Evolutionary conservation across 768 basidiomycete species (phyloP), one percentile per base, ranked within the genome.

Genomic region (Leccinum barrowsii): DNA sequence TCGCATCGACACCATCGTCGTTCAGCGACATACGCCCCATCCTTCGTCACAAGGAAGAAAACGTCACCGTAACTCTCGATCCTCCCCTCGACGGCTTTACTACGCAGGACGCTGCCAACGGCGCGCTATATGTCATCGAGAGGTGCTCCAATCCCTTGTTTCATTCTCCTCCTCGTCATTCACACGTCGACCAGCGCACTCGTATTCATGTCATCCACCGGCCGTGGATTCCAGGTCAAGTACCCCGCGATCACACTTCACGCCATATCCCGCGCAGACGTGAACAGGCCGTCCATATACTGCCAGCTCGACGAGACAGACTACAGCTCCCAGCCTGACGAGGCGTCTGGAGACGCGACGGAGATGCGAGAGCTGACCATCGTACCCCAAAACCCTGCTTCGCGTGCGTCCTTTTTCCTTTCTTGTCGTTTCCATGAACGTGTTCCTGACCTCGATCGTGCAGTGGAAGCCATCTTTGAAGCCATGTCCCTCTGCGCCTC

Each of bases 161-260:
- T 35, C 61, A 40, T 53, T 19, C 56, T 52, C 15, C 58, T 15
- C 12, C 49, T n/a, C 47, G 66, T 55, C 30, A 21, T 48, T 53
- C 37, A 59, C 49, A 26, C 52, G 26, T 26, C 5, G 32, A 59
- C 10, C 65, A 93, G 94, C 62, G 85, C 82, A 15, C 81, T 97
- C 40, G 83, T 84, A 3, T 96, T 91, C 80, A 82, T 90, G 74
- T 85, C 89, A 3, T 66, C 82, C 11, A 77, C 84, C 1, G 85
- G 85, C 15, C 76, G 78, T 47, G 94, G 92, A 15, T 88, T 98
- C 73, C 85, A 90, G 63, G 83, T 98, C 68, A 79, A 86, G 57
- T 98, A 96, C 71, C 93, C 92, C 10, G 78, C 87, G 5, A 90
- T 99, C 68, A 96, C 93, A 1, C 82, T 99, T 2, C 97, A 99